phyloP scores from a whole-genome alignment of 2,329 filamentous ascomycete genomes.

The Verticillium longisporum region DNA sequence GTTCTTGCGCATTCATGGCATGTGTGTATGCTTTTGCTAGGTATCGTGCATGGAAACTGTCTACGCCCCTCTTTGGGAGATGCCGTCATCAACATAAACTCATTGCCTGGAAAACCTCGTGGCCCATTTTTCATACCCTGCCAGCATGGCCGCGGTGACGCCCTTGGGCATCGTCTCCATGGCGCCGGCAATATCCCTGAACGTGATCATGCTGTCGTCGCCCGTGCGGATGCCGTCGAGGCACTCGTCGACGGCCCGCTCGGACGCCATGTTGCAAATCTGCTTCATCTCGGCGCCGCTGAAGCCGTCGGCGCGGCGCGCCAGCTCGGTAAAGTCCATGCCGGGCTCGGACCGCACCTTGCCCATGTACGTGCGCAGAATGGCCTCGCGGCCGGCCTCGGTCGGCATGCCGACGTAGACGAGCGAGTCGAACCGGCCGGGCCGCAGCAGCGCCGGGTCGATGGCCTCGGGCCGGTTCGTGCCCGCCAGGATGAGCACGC shows the following conservation, averaged over 20 bases:
- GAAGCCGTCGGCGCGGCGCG: constrained; percentile 63
- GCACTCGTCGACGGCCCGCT: constrained; percentile 32
- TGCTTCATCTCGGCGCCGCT: constrained; percentile 75
- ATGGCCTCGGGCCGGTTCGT: constrained; percentile 86
- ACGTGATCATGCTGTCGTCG: constrained; percentile 18
- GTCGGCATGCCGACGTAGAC: constrained; percentile 84
- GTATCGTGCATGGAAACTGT: too few relatives aligned
- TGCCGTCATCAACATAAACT: background rate
- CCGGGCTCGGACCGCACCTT: constrained; percentile 54
- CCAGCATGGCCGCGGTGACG: constrained; percentile 52
- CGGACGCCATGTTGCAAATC: constrained; percentile 37
- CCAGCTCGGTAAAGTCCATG: constrained; percentile 60
- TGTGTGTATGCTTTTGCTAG: too few relatives aligned
- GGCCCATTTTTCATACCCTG: constrained; percentile 52
- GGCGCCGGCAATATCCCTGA: constrained; percentile 36
- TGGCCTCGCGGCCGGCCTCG: constrained; percentile 63
- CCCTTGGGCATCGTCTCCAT: constrained; percentile 43
- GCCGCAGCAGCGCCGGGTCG: constrained; percentile 78
- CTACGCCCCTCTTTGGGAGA: too few relatives aligned
- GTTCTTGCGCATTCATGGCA: background rate
- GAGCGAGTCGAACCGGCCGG: constrained; percentile 77
- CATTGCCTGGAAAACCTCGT: constrained; percentile 23
- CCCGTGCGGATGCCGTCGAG: constrained; percentile 13
- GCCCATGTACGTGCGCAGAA: constrained; percentile 62
- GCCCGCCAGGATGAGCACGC: constrained; percentile 81